phyloP scores from a whole-genome alignment of 139 green algal species.

The Volvox reticuliferus region DNA sequence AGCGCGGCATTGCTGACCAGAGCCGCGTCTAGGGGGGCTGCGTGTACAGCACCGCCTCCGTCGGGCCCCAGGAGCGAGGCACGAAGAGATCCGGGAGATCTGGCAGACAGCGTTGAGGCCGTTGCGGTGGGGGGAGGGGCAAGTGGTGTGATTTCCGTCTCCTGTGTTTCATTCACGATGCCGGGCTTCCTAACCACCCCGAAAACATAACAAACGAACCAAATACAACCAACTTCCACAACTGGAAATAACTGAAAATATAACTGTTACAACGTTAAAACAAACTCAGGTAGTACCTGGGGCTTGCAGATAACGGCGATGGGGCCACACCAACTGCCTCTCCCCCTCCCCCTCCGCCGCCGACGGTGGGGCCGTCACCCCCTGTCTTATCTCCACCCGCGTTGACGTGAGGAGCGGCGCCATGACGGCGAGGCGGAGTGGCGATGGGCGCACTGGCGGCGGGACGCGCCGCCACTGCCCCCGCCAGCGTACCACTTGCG shows the following conservation, averaged over 20 bases:
- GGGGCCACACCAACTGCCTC: background rate
- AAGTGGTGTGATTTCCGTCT: background rate
- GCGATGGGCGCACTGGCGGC: background rate
- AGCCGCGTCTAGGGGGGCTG: conserved; percentile 9
- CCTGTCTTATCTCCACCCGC: background rate
- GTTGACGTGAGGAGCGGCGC: background rate
- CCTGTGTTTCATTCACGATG: no score
- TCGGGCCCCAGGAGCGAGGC: background rate
- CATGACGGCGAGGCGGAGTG: background rate
- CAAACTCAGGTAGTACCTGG: background rate
- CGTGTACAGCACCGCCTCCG: background rate
- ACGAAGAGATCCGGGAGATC: background rate
- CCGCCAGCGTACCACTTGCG: background rate
- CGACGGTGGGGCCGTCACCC: background rate
- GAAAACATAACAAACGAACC: no score
- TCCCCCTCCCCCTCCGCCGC: background rate
- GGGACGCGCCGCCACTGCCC: background rate
- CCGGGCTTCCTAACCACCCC: no score
- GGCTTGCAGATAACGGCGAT: conserved; percentile 4
- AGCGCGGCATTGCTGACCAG: conserved; percentile 10
- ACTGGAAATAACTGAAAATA: no score
- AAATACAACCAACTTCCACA: no score
- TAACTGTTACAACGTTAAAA: no score
- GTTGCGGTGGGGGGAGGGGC: background rate
- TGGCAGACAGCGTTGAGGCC: background rate